Evolutionary conservation across 2,329 filamentous ascomycete species (phyloP), one percentile per base, ranked within the genome.

Genomic region (Calonectria crousiana): DNA sequence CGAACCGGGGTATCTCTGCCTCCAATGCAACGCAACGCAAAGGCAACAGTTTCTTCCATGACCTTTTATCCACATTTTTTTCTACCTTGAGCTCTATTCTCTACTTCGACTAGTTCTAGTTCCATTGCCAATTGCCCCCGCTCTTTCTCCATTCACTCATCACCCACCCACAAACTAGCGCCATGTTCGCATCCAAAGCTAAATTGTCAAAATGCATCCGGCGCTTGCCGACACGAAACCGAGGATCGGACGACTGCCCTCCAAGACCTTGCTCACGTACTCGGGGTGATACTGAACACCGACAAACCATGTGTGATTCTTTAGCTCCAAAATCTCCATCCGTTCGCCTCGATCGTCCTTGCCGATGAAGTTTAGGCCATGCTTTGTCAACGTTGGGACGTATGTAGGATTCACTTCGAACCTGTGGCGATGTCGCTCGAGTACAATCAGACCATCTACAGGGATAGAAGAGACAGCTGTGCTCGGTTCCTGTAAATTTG

Each of bases 381-480:
- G 91, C 62, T 90, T 85, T 77, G 94, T 90, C 4, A 98, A 88
- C 36, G 86, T 85, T 6, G 93, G 91, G 68, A 97, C 91, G 81
- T 93, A 93, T 14, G 91, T 90, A 0, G 95, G 95, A 85, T 98
- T 98, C 78, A 98, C 94, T 86, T 98, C 95, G 83, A 98, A 98
- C 47, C 95, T 91, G 85, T 98, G 95, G 73, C 95, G 92, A 84
- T 98, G 95, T 66, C 95, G 91, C 87, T 98, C 95, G 73, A 23
- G 44, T 23, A 89, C 85, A 62, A 94, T 89, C 26, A 85, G 84
- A 1, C 87, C 83, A 28, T 41, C 23, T 41, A n/a, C 18, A 18
- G 56, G 13, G n/a, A 38, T 2, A 62, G 34, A 41, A 20, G 28
- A 56, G 10, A 23, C 32, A n/a, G 20, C 32, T 23, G 13, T 13